Base-by-base conservation (phyloP, 441 rosid genomes). In the Bocquillonia castaneifolia region DNA sequence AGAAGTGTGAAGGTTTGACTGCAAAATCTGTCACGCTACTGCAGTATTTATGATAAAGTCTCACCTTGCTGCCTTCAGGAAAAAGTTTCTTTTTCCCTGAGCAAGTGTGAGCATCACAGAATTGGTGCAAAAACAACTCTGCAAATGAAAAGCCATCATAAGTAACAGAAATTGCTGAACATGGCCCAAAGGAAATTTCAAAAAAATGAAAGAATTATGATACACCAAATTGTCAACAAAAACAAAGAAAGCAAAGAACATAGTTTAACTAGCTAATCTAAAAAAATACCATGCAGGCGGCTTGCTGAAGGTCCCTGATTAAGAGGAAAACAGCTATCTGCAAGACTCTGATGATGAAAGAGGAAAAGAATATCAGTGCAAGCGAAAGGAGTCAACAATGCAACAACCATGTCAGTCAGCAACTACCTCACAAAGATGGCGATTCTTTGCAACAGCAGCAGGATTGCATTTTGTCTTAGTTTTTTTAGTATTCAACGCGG, bases 41-140 rank as follows among this genome's bases (percentile, higher is more conserved):
- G 44, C 59, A 36, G 61, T 36, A 28, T 42, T 0, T 12, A 53
- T 32, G 5, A 20, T 15, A 70, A 76, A 63, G 25, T 61, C 68
- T 71, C 80, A 92, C 99, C 93, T 81, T 88, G 78, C 96, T 85
- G 75, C 97, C 99, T 86, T 72, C 80, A 59, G 95, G 92, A 81
- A 95, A 95, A 47, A 77, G 84, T 59, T 78, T 84, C 74, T 15
- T 74, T 77, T 74, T 89, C 52, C 81, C 88, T 3, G 85, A 77
- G 82, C 99, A 95, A 62, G 90, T 82, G 79, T 86, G 95, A 71
- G 95, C 93, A 83, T 95, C 98, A 72, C 99, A 95, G 72, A 95
- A 95, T 81, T 92, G 99, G 56, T 61, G 88, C 80, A 95, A 71
- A 69, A 92, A 92, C 76, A 86, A 84, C 66, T 92, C 99, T 95